A percentile compares a stretch with the other conserved stretches of the same genome.
Conservation (phyloP, 345 rosid genomes). For the Populus deltoides region DNA sequence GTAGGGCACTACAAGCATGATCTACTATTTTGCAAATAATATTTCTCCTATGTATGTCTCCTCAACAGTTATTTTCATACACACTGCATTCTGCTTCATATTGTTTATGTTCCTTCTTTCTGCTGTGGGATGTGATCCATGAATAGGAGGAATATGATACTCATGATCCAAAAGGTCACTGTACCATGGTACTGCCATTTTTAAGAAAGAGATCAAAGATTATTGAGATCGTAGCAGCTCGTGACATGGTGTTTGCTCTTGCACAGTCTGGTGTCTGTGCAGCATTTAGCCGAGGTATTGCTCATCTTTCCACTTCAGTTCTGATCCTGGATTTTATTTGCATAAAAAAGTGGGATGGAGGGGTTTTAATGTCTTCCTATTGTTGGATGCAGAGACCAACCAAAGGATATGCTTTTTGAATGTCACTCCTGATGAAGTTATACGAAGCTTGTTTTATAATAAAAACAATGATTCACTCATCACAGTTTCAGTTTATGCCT, state of each 20-base stretch:
- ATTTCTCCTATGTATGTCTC: neutral
- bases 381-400: constrained; percentile 50
- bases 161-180: constrained; percentile 82
- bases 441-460: constrained; percentile 62
- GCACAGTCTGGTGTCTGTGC: constrained; percentile 62
- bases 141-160: constrained; percentile 84
- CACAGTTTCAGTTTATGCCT: constrained; percentile 65
- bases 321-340: neutral
- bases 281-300: constrained; percentile 53
- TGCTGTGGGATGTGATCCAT: neutral
- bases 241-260: constrained; percentile 58
- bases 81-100: neutral
- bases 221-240: constrained; percentile 83
- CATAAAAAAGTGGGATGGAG: neutral
- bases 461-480: constrained; percentile 68
- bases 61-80: neutral
- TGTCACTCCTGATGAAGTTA: constrained; percentile 60
- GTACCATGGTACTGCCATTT: constrained; percentile 66
- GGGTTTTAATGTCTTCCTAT: neutral
- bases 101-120: neutral
- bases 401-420: constrained; percentile 65
- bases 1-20: neutral
- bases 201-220: constrained; percentile 80
- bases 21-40: neutral
- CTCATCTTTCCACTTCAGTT: neutral